phyloP scores from a whole-genome alignment of 768 basidiomycete species.

The Hypsizygus marmoreus region DNA sequence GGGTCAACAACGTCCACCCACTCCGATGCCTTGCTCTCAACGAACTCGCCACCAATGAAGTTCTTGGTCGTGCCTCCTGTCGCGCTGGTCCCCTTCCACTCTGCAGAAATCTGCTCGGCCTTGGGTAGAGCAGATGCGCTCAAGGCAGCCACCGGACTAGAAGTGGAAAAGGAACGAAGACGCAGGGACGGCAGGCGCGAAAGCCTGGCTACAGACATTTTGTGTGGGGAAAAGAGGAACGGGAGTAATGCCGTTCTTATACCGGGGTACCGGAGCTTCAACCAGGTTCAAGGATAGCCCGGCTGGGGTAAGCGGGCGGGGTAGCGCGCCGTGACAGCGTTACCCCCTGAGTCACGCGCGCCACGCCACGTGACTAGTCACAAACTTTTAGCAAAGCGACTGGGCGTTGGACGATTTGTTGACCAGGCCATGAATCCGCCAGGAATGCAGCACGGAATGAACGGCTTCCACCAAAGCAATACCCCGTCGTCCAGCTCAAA shows the following conservation, averaged over 20 bases:
- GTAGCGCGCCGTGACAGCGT: too few species aligned
- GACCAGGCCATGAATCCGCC: slow-evolving; percentile 22
- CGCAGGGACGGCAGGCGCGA: slow-evolving; percentile 30
- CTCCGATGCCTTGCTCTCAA: slow-evolving; percentile 72
- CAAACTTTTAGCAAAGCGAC: slow-evolving; percentile 5
- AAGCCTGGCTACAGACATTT: slow-evolving; percentile 35
- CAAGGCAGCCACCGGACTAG: slow-evolving; percentile 48
- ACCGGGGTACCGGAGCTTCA: too few species aligned
- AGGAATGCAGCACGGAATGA: slow-evolving; percentile 22
- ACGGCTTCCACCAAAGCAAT: slow-evolving; percentile 32
- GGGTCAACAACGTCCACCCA: slow-evolving; percentile 93
- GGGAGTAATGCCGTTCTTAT: too few species aligned
- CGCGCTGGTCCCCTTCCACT: slow-evolving; percentile 88
- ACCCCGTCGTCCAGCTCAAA: slow-evolving; percentile 38
- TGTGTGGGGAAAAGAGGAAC: slow-evolving; percentile 10
- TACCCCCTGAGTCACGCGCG: too few species aligned
- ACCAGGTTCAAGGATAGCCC: too few species aligned
- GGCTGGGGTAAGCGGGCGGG: too few species aligned
- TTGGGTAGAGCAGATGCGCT: slow-evolving; percentile 56
- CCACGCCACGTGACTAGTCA: slow-evolving; percentile 23
- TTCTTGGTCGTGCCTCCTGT: slow-evolving; percentile 90
- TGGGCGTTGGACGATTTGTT: slow-evolving; percentile 6
- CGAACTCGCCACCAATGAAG: slow-evolving; percentile 88
- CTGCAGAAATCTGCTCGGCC: slow-evolving; percentile 68
- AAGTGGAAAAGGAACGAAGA: slow-evolving; percentile 44